Base-by-base conservation (phyloP, 257 asterid species). In the Solanum rostratum region DNA sequence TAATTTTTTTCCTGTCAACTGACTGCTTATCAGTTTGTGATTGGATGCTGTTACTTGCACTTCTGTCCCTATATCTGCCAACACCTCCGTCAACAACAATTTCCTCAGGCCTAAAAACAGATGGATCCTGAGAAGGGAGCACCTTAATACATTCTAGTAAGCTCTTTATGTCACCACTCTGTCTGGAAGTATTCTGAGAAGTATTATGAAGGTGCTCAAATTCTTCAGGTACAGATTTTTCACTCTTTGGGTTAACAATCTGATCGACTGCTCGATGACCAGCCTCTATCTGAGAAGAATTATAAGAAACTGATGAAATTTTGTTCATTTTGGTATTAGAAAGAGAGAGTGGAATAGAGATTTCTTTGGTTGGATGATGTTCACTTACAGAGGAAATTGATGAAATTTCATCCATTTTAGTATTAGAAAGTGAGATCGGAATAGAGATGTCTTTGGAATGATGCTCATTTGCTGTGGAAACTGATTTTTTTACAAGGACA, bases 121-220 rank as follows among this genome's bases (percentile, higher is more conserved):
- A 85, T 15, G 83, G 54, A 65, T n/a, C 41, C 29, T 3, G 27
- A 27, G 63, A 81, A 22, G 85, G 83, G 18, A 69, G 70, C 53
- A 79, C 69, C 70, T 50, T 80, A 78, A 88, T 54, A 68, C 79
- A 33, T 68, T 84, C 87, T 18, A 89, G 49, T 83, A 90, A 76
- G 70, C 55, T 45, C 59, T 87, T 55, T 83, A 84, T 81, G 43
- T 46, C 79, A 2, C 46, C 66, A 73, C 11, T 19, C 63, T 85
- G 82, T 7, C 41, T 80, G 2, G 12, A 80, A 59, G 71, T 81
- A n/a, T 85, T 60, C 78, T 18, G 84, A 82, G 7, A 27, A 85
- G 86, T 82, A 57, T 83, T 87, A 19, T 80, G 84, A 43, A 86
- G 62, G 39, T 66, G 66, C 88, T 60, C 83, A 20, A 43, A 29